Conservation (phyloP, 1,284 basidiomycete genomes). For the Marasmius oreades region DNA sequence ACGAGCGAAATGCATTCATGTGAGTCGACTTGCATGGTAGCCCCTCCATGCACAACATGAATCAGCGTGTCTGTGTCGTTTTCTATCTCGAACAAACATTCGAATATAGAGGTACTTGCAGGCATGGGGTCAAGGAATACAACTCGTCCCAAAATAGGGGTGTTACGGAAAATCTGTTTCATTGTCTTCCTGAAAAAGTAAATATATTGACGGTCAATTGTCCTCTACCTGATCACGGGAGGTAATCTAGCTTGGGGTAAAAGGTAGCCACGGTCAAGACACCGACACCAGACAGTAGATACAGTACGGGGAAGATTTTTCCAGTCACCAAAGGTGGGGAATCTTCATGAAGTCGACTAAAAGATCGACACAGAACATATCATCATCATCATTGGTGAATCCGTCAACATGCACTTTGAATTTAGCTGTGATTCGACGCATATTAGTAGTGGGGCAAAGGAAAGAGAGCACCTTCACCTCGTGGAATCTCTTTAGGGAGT, state of each 20-base stretch:
- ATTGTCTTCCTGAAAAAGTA: neutral
- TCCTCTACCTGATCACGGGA: neutral
- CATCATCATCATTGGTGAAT: constrained; percentile 75
- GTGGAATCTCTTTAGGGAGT: constrained; percentile 87
- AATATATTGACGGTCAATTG: neutral
- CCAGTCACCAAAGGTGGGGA: constrained; percentile 30
- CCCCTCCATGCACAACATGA: constrained; percentile 26
- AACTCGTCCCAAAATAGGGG: constrained; percentile 11
- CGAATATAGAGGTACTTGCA: constrained; percentile 45
- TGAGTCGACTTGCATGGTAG: constrained; percentile 40
- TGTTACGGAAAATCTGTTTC: neutral
- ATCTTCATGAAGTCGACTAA: constrained; percentile 68
- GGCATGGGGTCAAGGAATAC: constrained; percentile 32
- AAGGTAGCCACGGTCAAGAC: neutral
- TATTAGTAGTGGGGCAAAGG: neutral
- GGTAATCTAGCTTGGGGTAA: neutral
- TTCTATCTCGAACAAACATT: constrained; percentile 44
- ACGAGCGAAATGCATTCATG: constrained; percentile 50
- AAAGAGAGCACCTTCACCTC: constrained; percentile 46
- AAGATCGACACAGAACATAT: constrained; percentile 80
- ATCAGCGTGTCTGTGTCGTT: constrained; percentile 37
- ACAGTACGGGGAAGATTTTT: neutral
- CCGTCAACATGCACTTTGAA: constrained; percentile 75
- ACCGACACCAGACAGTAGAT: too few species aligned
- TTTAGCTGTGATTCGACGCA: constrained; percentile 59